Evolutionary conservation across 208 protist species (phyloP), one percentile per base, ranked within the genome.

Genomic region (Vickermania ingenoplastis): DNA sequence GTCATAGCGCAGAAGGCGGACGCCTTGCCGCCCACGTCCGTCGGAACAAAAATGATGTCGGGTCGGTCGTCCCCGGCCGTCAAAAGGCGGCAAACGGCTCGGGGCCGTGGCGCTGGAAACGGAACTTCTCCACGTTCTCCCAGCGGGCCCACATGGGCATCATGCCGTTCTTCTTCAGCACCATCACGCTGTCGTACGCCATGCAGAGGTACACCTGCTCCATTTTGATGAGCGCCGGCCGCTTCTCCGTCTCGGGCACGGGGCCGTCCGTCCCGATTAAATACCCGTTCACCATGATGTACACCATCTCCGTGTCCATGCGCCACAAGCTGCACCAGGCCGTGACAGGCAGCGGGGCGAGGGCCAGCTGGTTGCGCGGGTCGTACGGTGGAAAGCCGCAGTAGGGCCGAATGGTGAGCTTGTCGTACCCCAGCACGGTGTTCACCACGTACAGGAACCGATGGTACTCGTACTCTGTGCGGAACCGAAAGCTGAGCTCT

Each of bases 111-210:
- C 58, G 54, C 59, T 81, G 81, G 68, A 70, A 81, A 36, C 77
- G 52, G 55, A 87, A 80, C 45, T 65, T 67, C 0, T 69, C 65
- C 56, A 83, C 73, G 51, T 87, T 53, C 1, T 80, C 41, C 22
- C 81, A 57, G 22, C 58, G 73, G 22, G 80, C 73, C 80, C 80
- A 87, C 11, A 67, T 73, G 17, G 76, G 80, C 45, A 87, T 87
- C 55, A 55, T 70, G 41, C 76, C 80, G 31, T 71, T 81, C 61
- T 79, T 61, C 26, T 71, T 73, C 59, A 83, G 30, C 22, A 87
- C 62, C 24, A 87, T 45, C 0, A 87, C 65, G 30, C 61, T 83
- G 63, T 87, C 80, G 63, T 83, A 74, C 3, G 80, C 82, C 60
- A 87, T 76, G 62, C 80, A 87, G 22, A 87, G 63, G 59, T 83